Percentiles rank a stretch among this genome's conserved stretches.
phyloP scores from a whole-genome alignment of 345 rosid species.

The Rhizophora apiculata region DNA sequence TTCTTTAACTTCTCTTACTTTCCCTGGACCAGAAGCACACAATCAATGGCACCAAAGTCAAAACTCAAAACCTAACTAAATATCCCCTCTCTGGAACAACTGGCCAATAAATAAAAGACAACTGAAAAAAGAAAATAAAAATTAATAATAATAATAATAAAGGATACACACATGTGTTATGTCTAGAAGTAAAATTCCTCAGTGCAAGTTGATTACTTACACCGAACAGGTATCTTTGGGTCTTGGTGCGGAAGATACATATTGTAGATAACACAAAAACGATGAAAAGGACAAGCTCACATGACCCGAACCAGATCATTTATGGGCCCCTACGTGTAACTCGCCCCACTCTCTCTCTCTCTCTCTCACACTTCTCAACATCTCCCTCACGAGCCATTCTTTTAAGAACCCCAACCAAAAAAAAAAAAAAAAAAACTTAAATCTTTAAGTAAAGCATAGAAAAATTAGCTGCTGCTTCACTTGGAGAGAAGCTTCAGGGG shows the following conservation, averaged over 20 bases:
- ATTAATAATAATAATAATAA: not conserved
- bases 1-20: constrained; percentile 14
- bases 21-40: constrained; percentile 36
- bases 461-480: constrained; percentile 9
- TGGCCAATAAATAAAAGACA: not conserved
- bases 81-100: constrained; percentile 10
- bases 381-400: constrained; percentile 19
- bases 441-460: not conserved
- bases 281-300: constrained; percentile 83
- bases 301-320: constrained; percentile 76
- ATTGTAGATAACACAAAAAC: constrained; percentile 35
- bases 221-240: constrained; percentile 22
- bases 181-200: not conserved
- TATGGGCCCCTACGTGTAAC: constrained; percentile 63
- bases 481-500: constrained; percentile 23
- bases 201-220: not conserved
- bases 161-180: not conserved
- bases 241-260: constrained; percentile 21
- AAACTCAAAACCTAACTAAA: constrained; percentile 42
- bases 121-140: not conserved
- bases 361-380: constrained; percentile 18
- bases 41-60: constrained; percentile 42
- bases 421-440: not conserved
- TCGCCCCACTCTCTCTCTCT: constrained; percentile 4
- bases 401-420: constrained; percentile 17